Base-by-base conservation (phyloP, 805 yeast genomes). In the Candida anglica region DNA sequence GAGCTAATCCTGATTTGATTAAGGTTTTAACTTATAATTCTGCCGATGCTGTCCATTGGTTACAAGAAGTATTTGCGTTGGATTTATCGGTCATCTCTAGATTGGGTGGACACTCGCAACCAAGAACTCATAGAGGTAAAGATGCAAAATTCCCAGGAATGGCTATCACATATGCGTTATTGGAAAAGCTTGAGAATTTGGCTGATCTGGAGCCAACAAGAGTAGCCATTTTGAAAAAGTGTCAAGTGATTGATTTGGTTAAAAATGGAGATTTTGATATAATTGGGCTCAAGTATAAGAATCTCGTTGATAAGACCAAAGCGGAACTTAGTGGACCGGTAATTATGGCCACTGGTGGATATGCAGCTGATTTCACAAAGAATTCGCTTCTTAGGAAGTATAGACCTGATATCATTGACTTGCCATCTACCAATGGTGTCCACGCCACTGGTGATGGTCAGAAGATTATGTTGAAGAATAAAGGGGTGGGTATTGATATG, bases 101-200 rank as follows among this genome's bases (percentile, higher is more conserved):
- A 46, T 58, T 86, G 27, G 95, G 95, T 18, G 95, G 95, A 3
- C 94, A 86, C 51, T 79, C 88, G 1, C 76, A 70, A 32, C 79
- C 86, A 15, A 69, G 95, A 54, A 86, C 95, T 1, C 95, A 86
- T 53, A 71, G 94, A 46, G 89, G 94, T 1, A 71, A 75, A 32
- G 82, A 76, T 40, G 71, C 77, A 14, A 66, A 73, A 39, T 77
- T 77, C 33, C 84, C 84, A 2, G 85, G 84, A 1, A 75, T 74
- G 74, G 80, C 84, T 6, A 75, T 79, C 33, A 75, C 81, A 3
- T 75, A 73, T 42, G 66, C 68, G 7, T 53, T 78, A 27, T 55
- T 73, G 47, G 77, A 75, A 37, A 63, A 64, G 13, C 57, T 77
- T 28, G 77, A 77, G 42, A 57, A 59, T 48, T 58, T 43, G 64